Conservation (phyloP, 164 flowering plant species). For the Sedum album region DNA sequence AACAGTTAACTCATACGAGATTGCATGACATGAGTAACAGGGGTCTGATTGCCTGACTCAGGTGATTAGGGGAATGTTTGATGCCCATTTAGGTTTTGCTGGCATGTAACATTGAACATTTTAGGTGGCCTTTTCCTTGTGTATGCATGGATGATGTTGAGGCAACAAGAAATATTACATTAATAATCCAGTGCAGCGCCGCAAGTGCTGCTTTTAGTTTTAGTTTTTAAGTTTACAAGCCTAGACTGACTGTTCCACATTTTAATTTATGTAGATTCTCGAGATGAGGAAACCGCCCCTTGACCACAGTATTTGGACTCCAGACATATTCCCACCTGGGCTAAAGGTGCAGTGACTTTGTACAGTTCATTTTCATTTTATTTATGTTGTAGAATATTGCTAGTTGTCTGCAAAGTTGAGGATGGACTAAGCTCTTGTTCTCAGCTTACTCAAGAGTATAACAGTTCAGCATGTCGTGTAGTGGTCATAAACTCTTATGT, state of each 20-base stretch:
- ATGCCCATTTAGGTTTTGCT: not conserved
- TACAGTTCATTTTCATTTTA: not conserved
- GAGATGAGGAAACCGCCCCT: not conserved
- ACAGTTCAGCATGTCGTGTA: constrained; percentile 1
- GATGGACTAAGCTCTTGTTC: not conserved
- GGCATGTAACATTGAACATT: not conserved
- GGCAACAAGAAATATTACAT: not conserved
- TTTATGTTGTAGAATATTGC: not conserved
- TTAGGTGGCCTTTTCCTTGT: not conserved
- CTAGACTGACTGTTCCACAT: not conserved
- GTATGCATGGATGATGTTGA: not conserved
- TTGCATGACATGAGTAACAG: too few relatives aligned
- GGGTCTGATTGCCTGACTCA: not conserved
- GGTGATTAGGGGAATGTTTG: not conserved
- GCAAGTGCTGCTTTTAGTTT: not conserved
- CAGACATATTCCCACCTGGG: constrained; percentile 6
- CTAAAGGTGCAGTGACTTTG: not conserved
- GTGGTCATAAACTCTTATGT: not conserved
- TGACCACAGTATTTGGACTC: constrained; percentile 1
- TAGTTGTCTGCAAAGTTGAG: not conserved
- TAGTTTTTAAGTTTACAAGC: not conserved
- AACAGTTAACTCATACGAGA: too few relatives aligned
- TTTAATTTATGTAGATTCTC: not conserved
- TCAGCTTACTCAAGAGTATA: not conserved
- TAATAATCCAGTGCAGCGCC: not conserved